Evolutionary conservation across 805 yeast genomes (phyloP).

Genomic region (Ogataea haglerorum): DNA sequence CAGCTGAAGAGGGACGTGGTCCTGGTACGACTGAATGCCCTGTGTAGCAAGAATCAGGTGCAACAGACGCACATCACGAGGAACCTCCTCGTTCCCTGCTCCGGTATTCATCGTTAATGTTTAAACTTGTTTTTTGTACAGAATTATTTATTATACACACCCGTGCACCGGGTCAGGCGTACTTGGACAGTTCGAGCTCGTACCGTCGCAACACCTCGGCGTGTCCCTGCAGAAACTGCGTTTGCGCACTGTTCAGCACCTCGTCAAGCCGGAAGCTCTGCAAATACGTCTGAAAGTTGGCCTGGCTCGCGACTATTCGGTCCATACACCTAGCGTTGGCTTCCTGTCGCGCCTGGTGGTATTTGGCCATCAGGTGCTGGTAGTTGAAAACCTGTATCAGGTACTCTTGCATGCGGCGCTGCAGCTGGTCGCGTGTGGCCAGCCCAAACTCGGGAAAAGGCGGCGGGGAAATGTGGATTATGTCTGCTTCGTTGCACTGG

Average conservation of each 20-base stretch:
- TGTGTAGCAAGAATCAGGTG: slow-evolving; percentile 92
- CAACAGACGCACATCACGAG: slow-evolving; percentile 86
- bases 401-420: slow-evolving; percentile 9
- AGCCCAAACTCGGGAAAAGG: slow-evolving; percentile 1
- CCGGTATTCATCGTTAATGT: slow-evolving; percentile 1
- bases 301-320: slow-evolving; percentile 8
- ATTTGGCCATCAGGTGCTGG: slow-evolving; percentile 12
- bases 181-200: slow-evolving; percentile 3
- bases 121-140: background rate
- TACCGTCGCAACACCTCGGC: slow-evolving; percentile 4
- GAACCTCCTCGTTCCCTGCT: slow-evolving; percentile 39
- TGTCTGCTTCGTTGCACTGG: slow-evolving; percentile 15
- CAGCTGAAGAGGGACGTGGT: slow-evolving; percentile 90
- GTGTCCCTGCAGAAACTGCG: slow-evolving; percentile 13
- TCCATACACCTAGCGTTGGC: slow-evolving; percentile 16
- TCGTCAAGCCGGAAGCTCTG: slow-evolving; percentile 19
- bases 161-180: slow-evolving; percentile 4
- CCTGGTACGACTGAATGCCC: slow-evolving; percentile 88
- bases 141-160: background rate
- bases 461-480: slow-evolving; percentile 4
- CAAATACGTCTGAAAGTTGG: slow-evolving; percentile 15
- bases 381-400: slow-evolving; percentile 8
- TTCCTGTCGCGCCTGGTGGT: slow-evolving; percentile 13
- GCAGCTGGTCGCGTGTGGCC: background rate
- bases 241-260: slow-evolving; percentile 7